Base-by-base conservation (phyloP, 2,329 filamentous ascomycete species). In the Pestalotiopsis sp. region DNA sequence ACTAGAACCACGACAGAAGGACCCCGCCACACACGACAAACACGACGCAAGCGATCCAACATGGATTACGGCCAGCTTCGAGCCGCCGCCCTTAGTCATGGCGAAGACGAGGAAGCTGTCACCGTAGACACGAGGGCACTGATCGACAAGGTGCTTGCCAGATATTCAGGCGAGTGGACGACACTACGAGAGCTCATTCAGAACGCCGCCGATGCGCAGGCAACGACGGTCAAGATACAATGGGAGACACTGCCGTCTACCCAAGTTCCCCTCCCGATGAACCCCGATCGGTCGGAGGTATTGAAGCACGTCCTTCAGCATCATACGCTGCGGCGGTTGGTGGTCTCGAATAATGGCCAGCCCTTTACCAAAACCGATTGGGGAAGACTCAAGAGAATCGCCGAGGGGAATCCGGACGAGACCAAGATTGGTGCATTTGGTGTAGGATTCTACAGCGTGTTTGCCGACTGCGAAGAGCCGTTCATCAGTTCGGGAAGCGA, bases 341-440 rank as follows among this genome's bases (percentile, higher is more conserved):
- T 98, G 11, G 95, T 98, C 6, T 92, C 94, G 70, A 99, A 99
- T 76, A 92, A 99, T 81, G 96, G 96, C 45, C 88, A 93, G 72
- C 88, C 93, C 0, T 99, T 99, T 76, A 92, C 90, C 65, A 88
- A 92, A 74, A 97, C 94, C 20, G 96, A 99, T 80, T 99, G 96
- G 96, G 90, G 91, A 60, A 89, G 96, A 66, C 79, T 99, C 72
- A 98, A 98, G 85, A 91, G 95, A 70, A 99, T 99, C 71, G 97
- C 96, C n/a, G 96, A 99, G 79, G 97, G 96, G 61, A 99, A 99
- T 77, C 96, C 96, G 0, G 96, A 99, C 79, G 96, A 99, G 82
- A 98, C 95, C 61, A 99, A 99, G 84, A 99, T 99, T 75, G 96
- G 96, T 67, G 97, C 96, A 3, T 99, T 99, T 79, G 96, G 96